A percentile compares a stretch with the other conserved stretches of the same genome.
phyloP scores from a whole-genome alignment of 192 early-diverging fungal genomes.

The Coemansia sp. region DNA sequence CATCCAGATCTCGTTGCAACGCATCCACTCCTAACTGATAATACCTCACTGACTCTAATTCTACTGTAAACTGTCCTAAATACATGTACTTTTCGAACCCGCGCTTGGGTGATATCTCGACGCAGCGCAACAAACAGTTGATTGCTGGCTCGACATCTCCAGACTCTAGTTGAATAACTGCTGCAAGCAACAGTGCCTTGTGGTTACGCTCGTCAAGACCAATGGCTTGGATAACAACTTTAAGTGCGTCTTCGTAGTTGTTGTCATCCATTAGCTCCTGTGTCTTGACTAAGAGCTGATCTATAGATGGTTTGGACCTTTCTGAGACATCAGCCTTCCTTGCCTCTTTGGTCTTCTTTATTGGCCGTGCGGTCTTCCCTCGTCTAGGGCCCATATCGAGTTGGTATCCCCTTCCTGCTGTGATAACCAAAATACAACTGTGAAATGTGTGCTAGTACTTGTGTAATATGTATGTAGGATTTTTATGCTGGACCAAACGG shows the following conservation, averaged over 20 bases:
- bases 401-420: not conserved
- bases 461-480: no score
- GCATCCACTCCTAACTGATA: constrained; percentile 72
- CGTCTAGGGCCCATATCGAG: constrained; percentile 15
- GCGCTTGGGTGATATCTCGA: constrained; percentile 64
- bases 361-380: constrained; percentile 11
- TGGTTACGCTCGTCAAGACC: constrained; percentile 61
- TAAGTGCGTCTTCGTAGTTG: constrained; percentile 69
- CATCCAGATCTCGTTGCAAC: constrained; percentile 58
- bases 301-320: constrained; percentile 56
- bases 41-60: constrained; percentile 65
- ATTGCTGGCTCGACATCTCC: constrained; percentile 64
- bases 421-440: no score
- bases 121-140: constrained; percentile 58
- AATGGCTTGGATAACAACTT: constrained; percentile 69
- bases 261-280: constrained; percentile 72
- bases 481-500: no score
- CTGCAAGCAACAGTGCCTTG: constrained; percentile 65
- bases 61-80: constrained; percentile 71
- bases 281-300: constrained; percentile 61
- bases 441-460: no score
- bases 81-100: constrained; percentile 85
- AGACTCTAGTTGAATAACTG: constrained; percentile 75
- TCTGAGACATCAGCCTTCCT: not conserved
- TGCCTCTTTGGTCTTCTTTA: constrained; percentile 10